Percentiles rank a stretch among this genome's conserved stretches.
These are phyloP conservation scores for Schizosaccharomyces osmophilus DNA, from an alignment of 805 yeast species.

Conservation along the genomic window DNA sequence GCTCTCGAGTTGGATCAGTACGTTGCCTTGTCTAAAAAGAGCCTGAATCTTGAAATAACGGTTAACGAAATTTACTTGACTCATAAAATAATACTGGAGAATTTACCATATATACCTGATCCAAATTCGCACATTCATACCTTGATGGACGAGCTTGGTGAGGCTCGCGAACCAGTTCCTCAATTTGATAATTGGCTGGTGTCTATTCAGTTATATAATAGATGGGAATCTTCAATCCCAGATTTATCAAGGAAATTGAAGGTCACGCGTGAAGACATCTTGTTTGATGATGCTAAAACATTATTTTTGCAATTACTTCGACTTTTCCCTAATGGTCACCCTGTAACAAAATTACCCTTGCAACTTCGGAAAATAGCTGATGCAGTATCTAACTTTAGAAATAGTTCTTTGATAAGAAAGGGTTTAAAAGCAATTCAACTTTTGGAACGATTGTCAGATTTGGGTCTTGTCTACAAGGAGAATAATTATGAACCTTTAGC, in stretches of 20 bases:
- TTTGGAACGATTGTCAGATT: conserved; percentile 10
- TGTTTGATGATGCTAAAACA: conserved; percentile 16
- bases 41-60: conserved; percentile 13
- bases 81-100: conserved; percentile 15
- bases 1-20: conserved; percentile 18
- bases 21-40: conserved; percentile 16
- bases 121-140: conserved; percentile 8
- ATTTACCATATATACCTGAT: conserved; percentile 7
- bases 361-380: conserved; percentile 13
- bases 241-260: conserved; percentile 11
- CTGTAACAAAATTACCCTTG: conserved; percentile 10
- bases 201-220: conserved; percentile 13
- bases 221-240: conserved; percentile 15
- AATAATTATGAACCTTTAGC: conserved; percentile 9
- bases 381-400: conserved; percentile 12
- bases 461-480: conserved; percentile 3
- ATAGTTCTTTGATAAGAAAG: conserved; percentile 12
- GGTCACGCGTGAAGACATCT: conserved; percentile 13
- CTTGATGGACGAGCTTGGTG: conserved; percentile 13
- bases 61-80: conserved; percentile 15
- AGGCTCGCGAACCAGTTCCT: conserved; percentile 12
- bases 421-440: conserved; percentile 14
- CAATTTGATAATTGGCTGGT: conserved; percentile 12
- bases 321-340: conserved; percentile 13
- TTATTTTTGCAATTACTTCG: conserved; percentile 16